A percentile compares a stretch with the other conserved stretches of the same genome.
Conservation (phyloP, 176 grass and related monocot genomes). For the Saccharum officinarum region DNA sequence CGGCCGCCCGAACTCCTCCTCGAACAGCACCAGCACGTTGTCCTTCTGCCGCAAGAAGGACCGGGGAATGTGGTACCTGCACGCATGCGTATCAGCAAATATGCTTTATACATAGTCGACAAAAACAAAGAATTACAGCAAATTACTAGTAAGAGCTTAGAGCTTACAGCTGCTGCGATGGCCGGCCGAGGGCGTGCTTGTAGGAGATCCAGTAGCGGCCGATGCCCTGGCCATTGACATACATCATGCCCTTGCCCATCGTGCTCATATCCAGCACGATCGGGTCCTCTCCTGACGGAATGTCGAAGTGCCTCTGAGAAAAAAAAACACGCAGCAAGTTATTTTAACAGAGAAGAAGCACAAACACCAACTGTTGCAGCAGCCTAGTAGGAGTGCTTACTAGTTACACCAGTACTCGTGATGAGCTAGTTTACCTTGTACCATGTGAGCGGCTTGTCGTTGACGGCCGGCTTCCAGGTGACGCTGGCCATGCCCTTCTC, state of each 20-base stretch:
- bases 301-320: slow-evolving; percentile 56
- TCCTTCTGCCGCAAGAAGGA: slow-evolving; percentile 50
- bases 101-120: background rate
- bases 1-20: slow-evolving; percentile 66
- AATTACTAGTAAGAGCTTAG: background rate
- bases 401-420: background rate
- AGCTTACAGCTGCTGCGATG: slow-evolving; percentile 69
- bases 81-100: background rate
- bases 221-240: slow-evolving; percentile 65
- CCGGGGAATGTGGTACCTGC: slow-evolving; percentile 56
- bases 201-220: slow-evolving; percentile 86
- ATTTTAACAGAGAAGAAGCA: background rate
- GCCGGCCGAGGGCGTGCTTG: slow-evolving; percentile 59
- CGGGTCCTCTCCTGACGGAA: slow-evolving; percentile 52
- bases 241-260: slow-evolving; percentile 76
- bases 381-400: no score
- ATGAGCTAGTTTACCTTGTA: slow-evolving; percentile 42
- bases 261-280: slow-evolving; percentile 63
- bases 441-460: slow-evolving; percentile 53
- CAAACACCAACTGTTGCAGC: background rate
- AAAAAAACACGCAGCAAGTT: background rate
- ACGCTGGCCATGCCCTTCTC: slow-evolving; percentile 47
- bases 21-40: slow-evolving; percentile 70
- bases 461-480: slow-evolving; percentile 46
- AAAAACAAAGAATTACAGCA: background rate